Conservation (phyloP, 2,329 filamentous ascomycete species). For the Ampelomyces quisqualis region DNA sequence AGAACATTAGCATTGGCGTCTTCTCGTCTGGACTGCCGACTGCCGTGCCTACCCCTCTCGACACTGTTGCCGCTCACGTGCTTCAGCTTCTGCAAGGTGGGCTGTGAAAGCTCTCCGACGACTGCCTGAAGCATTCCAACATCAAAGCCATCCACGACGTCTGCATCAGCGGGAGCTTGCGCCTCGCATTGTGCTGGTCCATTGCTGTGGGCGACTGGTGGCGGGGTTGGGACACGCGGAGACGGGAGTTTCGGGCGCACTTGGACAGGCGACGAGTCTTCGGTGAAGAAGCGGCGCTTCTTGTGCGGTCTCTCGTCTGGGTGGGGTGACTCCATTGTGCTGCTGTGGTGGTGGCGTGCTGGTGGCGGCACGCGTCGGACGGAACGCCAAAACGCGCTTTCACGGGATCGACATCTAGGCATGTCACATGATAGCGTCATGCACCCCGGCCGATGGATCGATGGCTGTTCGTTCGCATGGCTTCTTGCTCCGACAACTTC, state of each 20-base stretch:
- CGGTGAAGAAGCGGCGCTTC: conserved; percentile 64
- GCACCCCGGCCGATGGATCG: background rate
- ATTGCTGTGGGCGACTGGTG: conserved; percentile 19
- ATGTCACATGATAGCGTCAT: conserved; percentile 37
- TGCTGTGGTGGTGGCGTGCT: conserved; percentile 7
- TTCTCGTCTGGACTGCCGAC: too few species aligned
- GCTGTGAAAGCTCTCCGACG: conserved; percentile 54
- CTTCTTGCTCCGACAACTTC: conserved; percentile 13
- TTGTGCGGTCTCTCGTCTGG: conserved; percentile 59
- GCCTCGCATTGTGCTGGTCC: conserved; percentile 8
- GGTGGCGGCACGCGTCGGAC: conserved; percentile 30
- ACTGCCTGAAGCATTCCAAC: conserved; percentile 57
- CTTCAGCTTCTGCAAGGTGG: conserved; percentile 52
- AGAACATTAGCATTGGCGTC: too few species aligned
- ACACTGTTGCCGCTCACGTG: conserved; percentile 55
- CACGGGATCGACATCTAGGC: conserved; percentile 33
- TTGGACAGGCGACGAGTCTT: conserved; percentile 46
- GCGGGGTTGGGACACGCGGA: conserved; percentile 34
- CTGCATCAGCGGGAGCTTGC: conserved; percentile 11
- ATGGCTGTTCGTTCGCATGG: background rate
- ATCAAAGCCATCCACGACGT: conserved; percentile 51
- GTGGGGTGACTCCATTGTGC: conserved; percentile 43
- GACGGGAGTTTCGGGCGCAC: conserved; percentile 19
- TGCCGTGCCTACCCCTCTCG: conserved; percentile 49
- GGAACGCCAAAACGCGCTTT: conserved; percentile 30